Conservation (phyloP, 768 basidiomycete genomes). For the Gymnopilus dilepis region DNA sequence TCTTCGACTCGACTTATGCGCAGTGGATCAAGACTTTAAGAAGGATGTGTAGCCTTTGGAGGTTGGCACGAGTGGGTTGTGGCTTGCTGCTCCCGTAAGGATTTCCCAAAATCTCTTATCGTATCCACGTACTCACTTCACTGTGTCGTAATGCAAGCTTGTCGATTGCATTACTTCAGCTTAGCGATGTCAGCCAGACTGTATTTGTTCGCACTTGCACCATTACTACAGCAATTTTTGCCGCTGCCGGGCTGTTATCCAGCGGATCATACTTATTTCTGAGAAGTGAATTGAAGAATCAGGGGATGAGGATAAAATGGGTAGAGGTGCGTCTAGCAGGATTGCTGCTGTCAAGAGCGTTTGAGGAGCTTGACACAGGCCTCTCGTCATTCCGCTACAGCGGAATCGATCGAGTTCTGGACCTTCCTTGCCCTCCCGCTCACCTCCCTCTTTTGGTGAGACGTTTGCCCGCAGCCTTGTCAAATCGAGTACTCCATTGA, state of each 20-base stretch:
- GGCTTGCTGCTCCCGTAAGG: constrained; percentile 16
- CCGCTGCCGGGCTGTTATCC: constrained; percentile 11
- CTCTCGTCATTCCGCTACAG: not conserved
- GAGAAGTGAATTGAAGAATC: constrained; percentile 7
- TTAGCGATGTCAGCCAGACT: constrained; percentile 10
- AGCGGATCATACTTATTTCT: constrained; percentile 15
- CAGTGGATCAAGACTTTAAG: constrained; percentile 10
- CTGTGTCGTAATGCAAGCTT: not conserved
- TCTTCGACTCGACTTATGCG: not conserved
- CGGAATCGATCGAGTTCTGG: constrained; percentile 17
- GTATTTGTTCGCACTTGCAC: constrained; percentile 15
- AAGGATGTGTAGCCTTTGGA: constrained; percentile 14
- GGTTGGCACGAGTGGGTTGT: constrained; percentile 15
- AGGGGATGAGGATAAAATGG: constrained; percentile 9
- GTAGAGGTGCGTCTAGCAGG: constrained; percentile 1
- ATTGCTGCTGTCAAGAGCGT: too few relatives aligned
- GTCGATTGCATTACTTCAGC: constrained; percentile 16
- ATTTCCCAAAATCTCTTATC: not conserved
- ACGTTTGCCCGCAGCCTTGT: too few relatives aligned
- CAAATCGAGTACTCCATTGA: not conserved
- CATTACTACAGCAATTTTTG: constrained; percentile 14
- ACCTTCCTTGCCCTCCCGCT: constrained; percentile 16
- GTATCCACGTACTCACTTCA: not conserved
- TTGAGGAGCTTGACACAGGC: not conserved
- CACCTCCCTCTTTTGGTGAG: constrained; percentile 15